These are phyloP conservation scores for Cyathus striatus DNA, from an alignment of 768 basidiomycete species.

Conservation along the genomic window DNA sequence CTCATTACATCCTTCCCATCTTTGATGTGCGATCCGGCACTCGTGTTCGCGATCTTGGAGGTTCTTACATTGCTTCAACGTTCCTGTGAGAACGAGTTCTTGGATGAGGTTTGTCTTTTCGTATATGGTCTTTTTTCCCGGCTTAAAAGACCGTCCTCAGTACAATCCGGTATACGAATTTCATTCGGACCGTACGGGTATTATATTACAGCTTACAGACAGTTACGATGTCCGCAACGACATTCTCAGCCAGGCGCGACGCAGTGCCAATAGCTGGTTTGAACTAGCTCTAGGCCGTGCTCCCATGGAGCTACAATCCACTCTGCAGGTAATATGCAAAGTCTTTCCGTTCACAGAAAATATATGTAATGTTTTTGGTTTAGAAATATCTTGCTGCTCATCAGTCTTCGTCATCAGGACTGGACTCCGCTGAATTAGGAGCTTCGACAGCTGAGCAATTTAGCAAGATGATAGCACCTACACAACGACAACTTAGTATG, in stretches of 20 bases:
- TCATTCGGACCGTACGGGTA: conserved; percentile 67
- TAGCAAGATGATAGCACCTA: conserved; percentile 74
- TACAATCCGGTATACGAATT: conserved; percentile 87
- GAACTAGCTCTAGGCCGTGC: conserved; percentile 81
- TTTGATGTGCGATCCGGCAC: conserved; percentile 82
- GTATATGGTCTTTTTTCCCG: no score
- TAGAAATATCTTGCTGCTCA: conserved; percentile 87
- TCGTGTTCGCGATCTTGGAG: conserved; percentile 89
- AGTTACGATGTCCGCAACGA: conserved; percentile 83
- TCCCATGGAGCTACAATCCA: conserved; percentile 88
- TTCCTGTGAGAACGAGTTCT: conserved; percentile 86
- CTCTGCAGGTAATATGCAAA: conserved; percentile 68
- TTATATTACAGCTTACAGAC: conserved; percentile 79
- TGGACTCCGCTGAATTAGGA: conserved; percentile 83
- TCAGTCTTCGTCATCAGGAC: conserved; percentile 59
- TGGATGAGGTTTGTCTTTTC: conserved; percentile 78
- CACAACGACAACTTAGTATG: conserved; percentile 73
- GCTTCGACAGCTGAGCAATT: conserved; percentile 86
- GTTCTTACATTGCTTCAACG: conserved; percentile 84
- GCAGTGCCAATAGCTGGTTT: conserved; percentile 80
- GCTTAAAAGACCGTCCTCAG: conserved; percentile 46
- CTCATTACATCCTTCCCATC: conserved; percentile 91
- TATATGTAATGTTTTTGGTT: background rate
- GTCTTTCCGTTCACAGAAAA: conserved; percentile 3
- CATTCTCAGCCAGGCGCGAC: conserved; percentile 70